Evolutionary conservation across 129 eudicot genomes (phyloP).

Genomic region (Flaveria linearis): DNA sequence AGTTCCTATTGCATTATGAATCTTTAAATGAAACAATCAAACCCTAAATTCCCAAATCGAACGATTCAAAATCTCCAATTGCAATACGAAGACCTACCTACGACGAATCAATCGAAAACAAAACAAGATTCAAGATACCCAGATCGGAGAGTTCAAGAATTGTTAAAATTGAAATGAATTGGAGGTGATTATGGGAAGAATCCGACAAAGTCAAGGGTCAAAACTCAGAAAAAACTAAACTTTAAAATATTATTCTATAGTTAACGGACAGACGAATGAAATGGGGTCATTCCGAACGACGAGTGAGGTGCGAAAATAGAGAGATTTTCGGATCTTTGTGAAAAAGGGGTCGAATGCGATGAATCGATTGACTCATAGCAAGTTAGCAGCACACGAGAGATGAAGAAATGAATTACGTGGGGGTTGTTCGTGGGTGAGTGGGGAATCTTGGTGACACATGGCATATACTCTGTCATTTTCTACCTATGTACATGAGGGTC

Average conservation of each 20-base stretch:
- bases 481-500: not conserved
- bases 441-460: constrained; percentile 20
- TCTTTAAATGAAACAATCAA: constrained; percentile 12
- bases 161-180: constrained; percentile 26
- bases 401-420: not conserved
- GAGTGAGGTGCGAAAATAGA: constrained; percentile 18
- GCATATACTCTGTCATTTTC: constrained; percentile 35
- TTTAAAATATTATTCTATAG: not conserved
- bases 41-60: constrained; percentile 33
- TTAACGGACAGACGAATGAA: constrained; percentile 13
- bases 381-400: not conserved
- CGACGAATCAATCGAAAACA: not conserved
- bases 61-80: constrained; percentile 48
- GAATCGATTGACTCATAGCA: not conserved
- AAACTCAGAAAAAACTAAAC: constrained; percentile 11
- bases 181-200: constrained; percentile 2
- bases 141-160: constrained; percentile 26
- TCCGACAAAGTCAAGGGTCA: constrained; percentile 29
- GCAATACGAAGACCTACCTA: constrained; percentile 28
- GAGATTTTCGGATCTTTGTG: constrained; percentile 62
- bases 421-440: not conserved
- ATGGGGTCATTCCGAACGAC: constrained; percentile 1
- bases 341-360: constrained; percentile 30
- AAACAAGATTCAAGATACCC: constrained; percentile 9
- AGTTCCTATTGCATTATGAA: constrained; percentile 29